Base-by-base conservation (phyloP, 352 stramenopile genomes). In the Phytophthora pistaciae region DNA sequence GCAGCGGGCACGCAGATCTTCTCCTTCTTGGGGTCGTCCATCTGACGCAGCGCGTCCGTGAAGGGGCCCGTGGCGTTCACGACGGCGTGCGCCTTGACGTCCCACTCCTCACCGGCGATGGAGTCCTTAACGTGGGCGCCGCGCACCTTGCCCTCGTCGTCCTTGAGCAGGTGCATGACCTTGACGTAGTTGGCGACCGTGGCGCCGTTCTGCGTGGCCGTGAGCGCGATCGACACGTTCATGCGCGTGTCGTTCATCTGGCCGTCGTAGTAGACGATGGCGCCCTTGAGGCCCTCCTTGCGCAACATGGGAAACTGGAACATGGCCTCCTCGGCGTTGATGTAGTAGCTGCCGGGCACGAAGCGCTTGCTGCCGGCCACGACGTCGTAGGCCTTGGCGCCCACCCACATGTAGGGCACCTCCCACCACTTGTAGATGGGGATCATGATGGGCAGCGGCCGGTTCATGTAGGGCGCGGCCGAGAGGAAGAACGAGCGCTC, bases 161-260 rank as follows among this genome's bases (percentile, higher is more conserved):
- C 87, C 79, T 98, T 98, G 58, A 97, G 56, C 31, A 98, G 71
- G 20, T 68, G 56, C 72, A 90, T 58, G 16, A 98, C 96, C 64
- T 97, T 79, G 33, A 98, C 88, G 70, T 98, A 97, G 80, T 98
- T 99, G 40, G 87, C 82, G 14, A 98, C 87, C 6, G 91, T 86
- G 21, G 97, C 97, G 58, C 97, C 97, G 46, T 96, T 91, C 70
- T 98, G 95, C 52, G 94, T 97, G 33, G 97, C 95, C 46, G 97
- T 99, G 42, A 99, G 86, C 5, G 94, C 95, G 58, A 99, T 88
- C 21, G 97, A 96, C 42, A 99, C 83, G 75, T 95, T 96, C 89
- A 99, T 98, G 42, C 97, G 87, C 29, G 97, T 97, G 82, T 99
- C 97, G 74, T 99, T 97, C 83, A 97, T 97, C 83, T 98, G 90